A percentile compares a stretch with the other conserved stretches of the same genome.
phyloP scores from a whole-genome alignment of 805 yeast genomes.

The Pichia heedii region DNA sequence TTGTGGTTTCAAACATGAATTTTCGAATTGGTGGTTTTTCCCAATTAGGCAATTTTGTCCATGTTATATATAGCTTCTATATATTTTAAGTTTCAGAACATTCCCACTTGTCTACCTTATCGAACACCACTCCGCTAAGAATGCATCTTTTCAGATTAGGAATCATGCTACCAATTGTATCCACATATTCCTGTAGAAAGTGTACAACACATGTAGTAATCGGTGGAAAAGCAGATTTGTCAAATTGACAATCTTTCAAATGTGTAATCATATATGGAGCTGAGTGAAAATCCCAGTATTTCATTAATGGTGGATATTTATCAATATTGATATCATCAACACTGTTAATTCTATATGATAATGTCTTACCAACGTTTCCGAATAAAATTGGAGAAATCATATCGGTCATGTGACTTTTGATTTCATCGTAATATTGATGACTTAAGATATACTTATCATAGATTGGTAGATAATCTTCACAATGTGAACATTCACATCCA shows the following conservation, averaged over 20 bases:
- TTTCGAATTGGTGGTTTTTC: too few relatives aligned
- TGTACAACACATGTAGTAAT: conserved; percentile 36
- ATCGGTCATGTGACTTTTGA: conserved; percentile 44
- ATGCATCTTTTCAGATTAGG: conserved; percentile 28
- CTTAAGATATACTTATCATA: conserved; percentile 55
- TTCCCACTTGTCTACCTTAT: conserved; percentile 11
- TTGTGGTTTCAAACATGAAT: too few relatives aligned
- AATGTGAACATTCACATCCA: conserved; percentile 59
- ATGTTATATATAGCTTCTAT: too few relatives aligned
- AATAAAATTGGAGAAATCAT: conserved; percentile 50
- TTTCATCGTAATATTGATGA: conserved; percentile 49
- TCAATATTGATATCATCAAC: conserved; percentile 19
- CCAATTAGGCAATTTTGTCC: too few relatives aligned
- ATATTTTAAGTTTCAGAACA: conserved; percentile 15
- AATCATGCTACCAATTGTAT: conserved; percentile 24
- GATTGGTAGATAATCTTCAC: conserved; percentile 37
- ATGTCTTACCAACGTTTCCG: conserved; percentile 39
- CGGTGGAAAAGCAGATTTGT: conserved; percentile 34
- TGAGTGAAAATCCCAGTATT: conserved; percentile 39
- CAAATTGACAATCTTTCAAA: conserved; percentile 31
- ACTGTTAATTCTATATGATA: conserved; percentile 28
- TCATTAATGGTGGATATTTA: conserved; percentile 25
- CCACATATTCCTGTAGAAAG: conserved; percentile 36
- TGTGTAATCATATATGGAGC: conserved; percentile 33
- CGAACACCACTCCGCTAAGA: conserved; percentile 36